Percentiles rank a stretch among this genome's conserved stretches.
These are phyloP conservation scores for Colletotrichum simmondsii DNA, from an alignment of 2,329 filamentous ascomycete genomes.

Conservation along the genomic window DNA sequence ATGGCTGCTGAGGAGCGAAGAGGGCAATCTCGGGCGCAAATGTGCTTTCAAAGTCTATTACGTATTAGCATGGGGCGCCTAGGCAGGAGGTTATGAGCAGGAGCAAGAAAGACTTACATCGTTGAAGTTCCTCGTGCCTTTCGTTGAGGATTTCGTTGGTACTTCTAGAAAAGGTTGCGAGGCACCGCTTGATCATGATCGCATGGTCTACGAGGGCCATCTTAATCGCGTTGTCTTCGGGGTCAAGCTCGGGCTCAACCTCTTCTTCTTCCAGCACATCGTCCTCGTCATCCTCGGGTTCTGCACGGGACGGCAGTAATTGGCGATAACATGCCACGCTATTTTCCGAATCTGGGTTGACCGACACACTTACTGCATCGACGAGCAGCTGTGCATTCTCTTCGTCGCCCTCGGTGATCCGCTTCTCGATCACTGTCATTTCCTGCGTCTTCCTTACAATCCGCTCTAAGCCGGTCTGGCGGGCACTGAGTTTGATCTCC, in stretches of 20 bases:
- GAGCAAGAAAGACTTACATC: conserved; percentile 62
- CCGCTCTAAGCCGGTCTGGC: conserved; percentile 91
- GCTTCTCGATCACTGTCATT: conserved; percentile 79
- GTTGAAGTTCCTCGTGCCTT: conserved; percentile 69
- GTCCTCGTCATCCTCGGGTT: conserved; percentile 49
- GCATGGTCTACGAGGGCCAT: conserved; percentile 91
- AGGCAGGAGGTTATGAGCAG: neutral
- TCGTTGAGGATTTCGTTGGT: conserved; percentile 67
- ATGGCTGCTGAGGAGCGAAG: conserved; percentile 63
- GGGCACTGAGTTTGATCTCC: conserved; percentile 74
- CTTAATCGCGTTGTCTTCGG: conserved; percentile 82
- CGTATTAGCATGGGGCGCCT: conserved; percentile 16
- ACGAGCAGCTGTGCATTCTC: conserved; percentile 75
- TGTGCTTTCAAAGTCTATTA: conserved; percentile 67
- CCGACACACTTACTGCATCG: conserved; percentile 80
- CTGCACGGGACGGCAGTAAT: conserved; percentile 69
- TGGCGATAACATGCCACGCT: conserved; percentile 83
- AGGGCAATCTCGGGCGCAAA: conserved; percentile 75
- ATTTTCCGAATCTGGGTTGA: conserved; percentile 78
- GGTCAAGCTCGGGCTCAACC: conserved; percentile 62
- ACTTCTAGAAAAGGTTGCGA: conserved; percentile 75
- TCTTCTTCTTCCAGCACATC: conserved; percentile 51
- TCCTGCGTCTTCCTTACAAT: conserved; percentile 92
- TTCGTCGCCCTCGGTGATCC: conserved; percentile 78
- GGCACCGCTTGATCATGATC: conserved; percentile 84